Evolutionary conservation across 2,329 filamentous ascomycete genomes (phyloP), one percentile per base, ranked within the genome.

Genomic region (Colletotrichum higginsianum): DNA sequence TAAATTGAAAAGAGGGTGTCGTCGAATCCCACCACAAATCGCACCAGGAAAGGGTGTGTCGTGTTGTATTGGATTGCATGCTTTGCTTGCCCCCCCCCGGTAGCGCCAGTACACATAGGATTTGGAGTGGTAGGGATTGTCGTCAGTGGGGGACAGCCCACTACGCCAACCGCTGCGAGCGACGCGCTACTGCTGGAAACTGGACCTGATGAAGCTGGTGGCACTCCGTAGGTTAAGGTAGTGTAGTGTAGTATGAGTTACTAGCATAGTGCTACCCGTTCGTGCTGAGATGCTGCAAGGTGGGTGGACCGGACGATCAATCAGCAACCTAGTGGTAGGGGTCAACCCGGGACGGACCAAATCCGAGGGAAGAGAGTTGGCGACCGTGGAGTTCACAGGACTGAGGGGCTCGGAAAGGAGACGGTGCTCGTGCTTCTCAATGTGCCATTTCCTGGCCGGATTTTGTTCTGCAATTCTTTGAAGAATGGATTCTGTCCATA

Each of bases 91-190:
- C 35, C 9, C 9, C 35, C 35, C 50, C 23, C 18, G 46, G 64
- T 57, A 68, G 68, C 55, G 58, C 65, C 68, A 57, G 40, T 65
- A 63, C 65, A 71, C 68, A 65, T 57, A 68, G 68, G 65, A 68
- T 55, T 63, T 66, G 62, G 63, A 44, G 35, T 58, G 58, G 65
- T 58, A 71, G 65, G 68, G 68, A 58, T 68, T 71, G 52, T 58
- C 58, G 47, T 44, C 46, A 47, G 58, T 63, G 65, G 42, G 30
- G 16, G 47, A 53, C 6, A 53, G 26, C 49, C 68, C 46, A 44
- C 68, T 60, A 67, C 62, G 62, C 56, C 62, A 11, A 67, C 63
- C 63, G 57, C 67, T 61, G 56, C 26, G 35, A 65, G 53, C 67
- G 42, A 61, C 47, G 38, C 67, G 38, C 61, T 53, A 55, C 42